Percentiles rank a stretch among this genome's conserved stretches.
These are phyloP conservation scores for Pelargonium australe DNA, from an alignment of 441 rosid genomes.

Conservation along the genomic window DNA sequence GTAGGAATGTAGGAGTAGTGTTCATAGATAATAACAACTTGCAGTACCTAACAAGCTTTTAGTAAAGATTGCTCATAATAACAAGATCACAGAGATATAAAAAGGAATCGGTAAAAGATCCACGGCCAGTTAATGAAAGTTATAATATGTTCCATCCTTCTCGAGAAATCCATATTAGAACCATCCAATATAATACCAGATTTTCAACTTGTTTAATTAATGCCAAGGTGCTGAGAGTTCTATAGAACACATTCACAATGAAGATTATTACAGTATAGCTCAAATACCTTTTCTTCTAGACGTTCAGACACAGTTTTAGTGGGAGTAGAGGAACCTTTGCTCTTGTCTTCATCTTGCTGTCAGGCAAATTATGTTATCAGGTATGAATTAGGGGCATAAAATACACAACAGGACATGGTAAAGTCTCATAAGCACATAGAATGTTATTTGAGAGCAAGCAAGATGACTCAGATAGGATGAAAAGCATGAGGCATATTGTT, in stretches of 20 bases:
- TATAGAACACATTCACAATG: not conserved
- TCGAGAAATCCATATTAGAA: no score
- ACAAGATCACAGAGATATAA: not conserved
- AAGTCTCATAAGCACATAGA: conserved; percentile 12
- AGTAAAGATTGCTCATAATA: not conserved
- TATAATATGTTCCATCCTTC: no score
- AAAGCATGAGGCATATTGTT: conserved; percentile 14
- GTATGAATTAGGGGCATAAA: not conserved
- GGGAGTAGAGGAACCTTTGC: conserved; percentile 46
- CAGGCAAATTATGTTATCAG: conserved; percentile 7
- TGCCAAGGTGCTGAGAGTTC: not conserved
- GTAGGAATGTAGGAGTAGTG: not conserved
- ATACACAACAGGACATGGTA: conserved; percentile 12
- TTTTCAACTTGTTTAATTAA: not conserved
- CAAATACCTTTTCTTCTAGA: conserved; percentile 70
- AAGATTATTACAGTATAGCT: conserved; percentile 2
- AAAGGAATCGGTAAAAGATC: not conserved
- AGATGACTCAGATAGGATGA: conserved; percentile 7
- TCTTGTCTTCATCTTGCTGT: conserved; percentile 76
- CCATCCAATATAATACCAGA: no score
- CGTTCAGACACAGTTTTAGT: conserved; percentile 63
- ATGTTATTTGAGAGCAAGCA: not conserved
- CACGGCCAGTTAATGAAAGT: no score
- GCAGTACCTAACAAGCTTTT: not conserved
- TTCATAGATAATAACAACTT: conserved; percentile 16